Conservation (phyloP, 805 yeast species). For the Nakazawaea siamensis region DNA sequence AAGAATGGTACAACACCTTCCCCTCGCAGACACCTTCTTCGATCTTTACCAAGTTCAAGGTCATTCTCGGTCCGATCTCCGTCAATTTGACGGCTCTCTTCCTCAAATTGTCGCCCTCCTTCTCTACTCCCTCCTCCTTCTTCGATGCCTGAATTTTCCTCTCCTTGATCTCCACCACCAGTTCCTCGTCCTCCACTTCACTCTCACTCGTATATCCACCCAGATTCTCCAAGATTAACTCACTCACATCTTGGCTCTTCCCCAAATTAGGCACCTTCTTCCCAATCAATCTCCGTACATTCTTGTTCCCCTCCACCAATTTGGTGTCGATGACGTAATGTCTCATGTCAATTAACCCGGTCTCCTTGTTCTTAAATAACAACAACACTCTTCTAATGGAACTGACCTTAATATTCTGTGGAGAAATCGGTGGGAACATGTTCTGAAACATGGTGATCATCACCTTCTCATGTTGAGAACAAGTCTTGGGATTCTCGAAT, state of each 20-base stretch:
- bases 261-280: conserved; percentile 66
- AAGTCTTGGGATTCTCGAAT: conserved; percentile 61
- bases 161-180: conserved; percentile 57
- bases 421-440: conserved; percentile 92
- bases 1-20: conserved; percentile 78
- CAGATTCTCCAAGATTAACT: conserved; percentile 75
- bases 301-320: conserved; percentile 68
- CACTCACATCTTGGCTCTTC: conserved; percentile 68
- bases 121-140: conserved; percentile 15
- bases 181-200: conserved; percentile 87
- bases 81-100: conserved; percentile 88
- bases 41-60: conserved; percentile 68
- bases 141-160: too few species aligned
- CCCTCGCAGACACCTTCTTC: conserved; percentile 91
- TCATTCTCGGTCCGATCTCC: conserved; percentile 88
- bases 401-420: conserved; percentile 65
- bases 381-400: conserved; percentile 79
- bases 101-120: conserved; percentile 19
- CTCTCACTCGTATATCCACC: conserved; percentile 83
- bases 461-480: conserved; percentile 68
- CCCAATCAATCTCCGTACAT: conserved; percentile 61
- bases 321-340: conserved; percentile 87
- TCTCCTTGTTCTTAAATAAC: conserved; percentile 62
- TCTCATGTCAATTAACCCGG: conserved; percentile 74
- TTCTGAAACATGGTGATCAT: conserved; percentile 88